Percentiles rank a stretch among this genome's conserved stretches.
Conservation (phyloP, 2,329 filamentous ascomycete genomes). For the Pseudopyrenochaeta lycopersici region DNA sequence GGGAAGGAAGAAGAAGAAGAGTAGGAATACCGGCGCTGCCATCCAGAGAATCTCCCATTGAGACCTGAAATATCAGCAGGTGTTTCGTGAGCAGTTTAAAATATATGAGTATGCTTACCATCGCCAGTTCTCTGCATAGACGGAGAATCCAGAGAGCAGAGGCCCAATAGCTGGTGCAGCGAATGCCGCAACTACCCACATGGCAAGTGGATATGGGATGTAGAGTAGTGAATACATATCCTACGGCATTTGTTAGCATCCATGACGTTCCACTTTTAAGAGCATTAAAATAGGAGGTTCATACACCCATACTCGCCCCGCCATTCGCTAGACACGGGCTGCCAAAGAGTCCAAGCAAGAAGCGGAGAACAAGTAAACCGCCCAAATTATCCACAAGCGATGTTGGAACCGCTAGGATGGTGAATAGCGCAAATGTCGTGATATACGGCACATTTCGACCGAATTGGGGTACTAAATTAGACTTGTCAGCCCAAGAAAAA, state of each 20-base stretch:
- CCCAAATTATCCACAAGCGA: constrained; percentile 61
- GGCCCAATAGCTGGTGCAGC: constrained; percentile 67
- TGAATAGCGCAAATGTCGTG: constrained; percentile 58
- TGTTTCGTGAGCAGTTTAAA: background rate
- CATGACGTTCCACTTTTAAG: no score
- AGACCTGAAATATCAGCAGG: constrained; percentile 52
- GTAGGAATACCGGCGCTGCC: constrained; percentile 65
- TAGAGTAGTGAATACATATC: constrained; percentile 63
- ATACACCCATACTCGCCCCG: constrained; percentile 53
- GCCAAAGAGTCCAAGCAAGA: constrained; percentile 62
- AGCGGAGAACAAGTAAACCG: constrained; percentile 62
- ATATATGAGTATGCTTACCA: constrained; percentile 36
- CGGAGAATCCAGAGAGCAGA: constrained; percentile 65
- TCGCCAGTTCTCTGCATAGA: constrained; percentile 58
- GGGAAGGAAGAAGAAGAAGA: constrained; percentile 70
- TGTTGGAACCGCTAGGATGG: constrained; percentile 59
- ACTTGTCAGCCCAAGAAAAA: no score
- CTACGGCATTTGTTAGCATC: background rate
- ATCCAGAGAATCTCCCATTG: constrained; percentile 72
- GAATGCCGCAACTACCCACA: constrained; percentile 65
- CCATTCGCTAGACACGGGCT: constrained; percentile 70
- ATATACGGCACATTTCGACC: constrained; percentile 62
- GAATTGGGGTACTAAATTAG: constrained; percentile 51
- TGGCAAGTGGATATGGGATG: constrained; percentile 66
- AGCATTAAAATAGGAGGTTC: background rate